Base-by-base conservation (phyloP, 805 yeast genomes). In the Metschnikowia arizonensis region DNA sequence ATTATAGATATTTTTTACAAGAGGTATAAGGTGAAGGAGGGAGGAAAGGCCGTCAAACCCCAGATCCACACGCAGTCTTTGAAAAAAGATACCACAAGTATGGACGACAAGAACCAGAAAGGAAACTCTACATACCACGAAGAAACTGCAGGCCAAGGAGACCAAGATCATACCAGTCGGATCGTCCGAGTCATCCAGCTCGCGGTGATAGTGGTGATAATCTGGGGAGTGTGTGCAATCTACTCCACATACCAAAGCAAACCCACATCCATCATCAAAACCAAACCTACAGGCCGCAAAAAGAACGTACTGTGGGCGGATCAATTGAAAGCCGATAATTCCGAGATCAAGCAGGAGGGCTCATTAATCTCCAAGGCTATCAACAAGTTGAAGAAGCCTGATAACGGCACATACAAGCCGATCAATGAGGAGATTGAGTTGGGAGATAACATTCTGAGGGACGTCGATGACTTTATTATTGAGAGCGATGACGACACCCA, bases 1-100 rank as follows among this genome's bases (percentile, higher is more conserved):
- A 64, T 90, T 49, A 66, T 89, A 33, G 89, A 88, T 56, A 49
- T 78, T 18, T 55, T 73, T 32, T 56, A 49, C 14, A 50, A 53
- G 14, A 53, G 52, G 18, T 47, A 40, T 17, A 55, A 56, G 0
- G 49, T 44, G 4, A 43, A 42, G 4, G 50, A 45, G 8, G 53
- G 47, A 21, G 47, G 47, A 15, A 29, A 34, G 11, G 45, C 10
- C 17, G 55, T 58, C 40, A 56, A 49, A 24, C 50, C 62, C 9
- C 24, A 41, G 37, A 14, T 52, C 24, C 32, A 29, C 24, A 52
- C 56, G 6, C 35, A 17, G 32, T 31, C 42, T 29, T 18, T 43
- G 33, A 25, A 33, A n/a, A n/a, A n/a, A n/a, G n/a, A n/a, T n/a
- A n/a, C n/a, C n/a, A n/a, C n/a, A n/a, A n/a, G 17, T 6, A 11